Evolutionary conservation across 176 grass and related monocot species (phyloP).

Genomic region (Musa schizocarpa): DNA sequence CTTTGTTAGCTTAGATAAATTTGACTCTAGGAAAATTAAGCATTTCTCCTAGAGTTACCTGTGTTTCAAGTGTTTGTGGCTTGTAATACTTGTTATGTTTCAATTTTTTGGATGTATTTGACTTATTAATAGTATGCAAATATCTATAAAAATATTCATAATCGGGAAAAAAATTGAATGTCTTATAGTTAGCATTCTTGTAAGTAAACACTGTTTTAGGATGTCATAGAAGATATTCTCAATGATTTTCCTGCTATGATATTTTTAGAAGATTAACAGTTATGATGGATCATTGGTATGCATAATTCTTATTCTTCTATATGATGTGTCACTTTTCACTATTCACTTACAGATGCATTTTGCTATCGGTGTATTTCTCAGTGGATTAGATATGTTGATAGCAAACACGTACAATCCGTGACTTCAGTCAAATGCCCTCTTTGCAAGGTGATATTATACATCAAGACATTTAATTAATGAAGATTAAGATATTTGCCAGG

Average conservation of each 20-base stretch:
- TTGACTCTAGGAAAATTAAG: too few relatives aligned
- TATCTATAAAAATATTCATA: not conserved
- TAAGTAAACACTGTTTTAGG: not conserved
- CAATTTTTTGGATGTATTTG: not conserved
- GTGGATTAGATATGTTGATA: conserved; percentile 40
- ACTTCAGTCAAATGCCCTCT: conserved; percentile 52
- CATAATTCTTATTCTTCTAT: not conserved
- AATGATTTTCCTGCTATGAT: not conserved
- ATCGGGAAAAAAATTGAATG: not conserved
- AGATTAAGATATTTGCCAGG: not conserved
- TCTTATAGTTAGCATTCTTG: not conserved
- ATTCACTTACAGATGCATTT: conserved; percentile 42
- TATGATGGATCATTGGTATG: not conserved
- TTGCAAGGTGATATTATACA: conserved; percentile 44
- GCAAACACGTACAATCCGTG: conserved; percentile 29
- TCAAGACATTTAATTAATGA: not conserved
- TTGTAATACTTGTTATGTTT: not conserved
- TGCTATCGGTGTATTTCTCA: conserved; percentile 50
- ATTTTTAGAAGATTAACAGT: not conserved
- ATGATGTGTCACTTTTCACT: not conserved
- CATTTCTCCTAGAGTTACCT: too few relatives aligned
- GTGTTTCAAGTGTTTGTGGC: too few relatives aligned
- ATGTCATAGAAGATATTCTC: not conserved
- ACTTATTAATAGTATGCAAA: not conserved
- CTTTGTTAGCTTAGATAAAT: too few relatives aligned